phyloP scores from a whole-genome alignment of 805 yeast genomes.

The Candida jianshihensis region DNA sequence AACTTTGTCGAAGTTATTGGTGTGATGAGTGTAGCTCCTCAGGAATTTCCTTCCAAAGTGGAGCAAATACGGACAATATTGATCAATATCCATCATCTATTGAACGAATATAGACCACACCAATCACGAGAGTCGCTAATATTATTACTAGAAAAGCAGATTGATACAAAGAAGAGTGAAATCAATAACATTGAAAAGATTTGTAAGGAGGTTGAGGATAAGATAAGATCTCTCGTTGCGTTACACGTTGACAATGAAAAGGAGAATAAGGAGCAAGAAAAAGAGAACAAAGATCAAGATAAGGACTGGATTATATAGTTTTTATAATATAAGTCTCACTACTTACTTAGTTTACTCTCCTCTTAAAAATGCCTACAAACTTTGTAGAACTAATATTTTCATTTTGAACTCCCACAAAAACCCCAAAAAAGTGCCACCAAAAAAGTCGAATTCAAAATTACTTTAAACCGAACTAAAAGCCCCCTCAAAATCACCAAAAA shows the following conservation, averaged over 20 bases:
- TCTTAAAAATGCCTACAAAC: too few relatives aligned
- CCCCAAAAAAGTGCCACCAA: too few relatives aligned
- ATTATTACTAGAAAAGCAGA: constrained; percentile 61
- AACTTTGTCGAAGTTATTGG: constrained; percentile 83
- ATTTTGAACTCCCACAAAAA: too few relatives aligned
- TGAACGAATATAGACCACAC: constrained; percentile 91
- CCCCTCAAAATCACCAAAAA: not conserved
- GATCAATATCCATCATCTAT: constrained; percentile 83
- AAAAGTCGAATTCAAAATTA: not conserved
- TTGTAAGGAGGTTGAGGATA: constrained; percentile 34
- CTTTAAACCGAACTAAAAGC: too few relatives aligned
- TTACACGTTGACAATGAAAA: constrained; percentile 17
- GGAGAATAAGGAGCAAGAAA: not conserved
- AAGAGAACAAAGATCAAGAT: not conserved
- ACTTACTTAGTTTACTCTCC: too few relatives aligned
- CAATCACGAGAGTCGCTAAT: constrained; percentile 89
- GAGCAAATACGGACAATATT: constrained; percentile 75
- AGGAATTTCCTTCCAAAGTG: constrained; percentile 51
- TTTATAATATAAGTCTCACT: too few relatives aligned
- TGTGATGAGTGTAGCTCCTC: constrained; percentile 67
- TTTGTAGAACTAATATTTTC: too few relatives aligned
- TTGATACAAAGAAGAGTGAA: constrained; percentile 53
- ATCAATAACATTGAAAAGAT: constrained; percentile 35
- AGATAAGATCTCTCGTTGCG: constrained; percentile 28
- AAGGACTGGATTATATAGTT: too few relatives aligned